Evolutionary conservation across 2,329 filamentous ascomycete species (phyloP).

Genomic region (Aspergillus jensenii): DNA sequence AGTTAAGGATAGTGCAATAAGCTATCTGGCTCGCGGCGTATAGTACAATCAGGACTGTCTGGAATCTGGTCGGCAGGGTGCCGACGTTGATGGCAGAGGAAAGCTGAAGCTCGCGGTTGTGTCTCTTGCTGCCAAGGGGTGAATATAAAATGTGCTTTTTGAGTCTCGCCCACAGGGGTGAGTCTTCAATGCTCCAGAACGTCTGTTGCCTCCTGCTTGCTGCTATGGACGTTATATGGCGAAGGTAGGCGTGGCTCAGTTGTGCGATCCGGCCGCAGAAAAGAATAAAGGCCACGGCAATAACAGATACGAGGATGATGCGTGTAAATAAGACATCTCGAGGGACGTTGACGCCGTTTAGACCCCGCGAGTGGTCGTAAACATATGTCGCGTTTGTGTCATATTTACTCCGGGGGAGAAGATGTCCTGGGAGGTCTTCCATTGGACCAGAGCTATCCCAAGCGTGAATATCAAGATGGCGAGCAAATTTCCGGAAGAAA

Average conservation of each 20-base stretch:
- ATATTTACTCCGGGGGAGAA: constrained; percentile 26
- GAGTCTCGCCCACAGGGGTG: constrained; percentile 40
- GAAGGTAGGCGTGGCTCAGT: constrained; percentile 45
- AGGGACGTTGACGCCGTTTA: constrained; percentile 40
- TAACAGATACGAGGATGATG: constrained; percentile 40
- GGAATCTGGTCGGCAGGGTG: constrained; percentile 76
- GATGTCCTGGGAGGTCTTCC: constrained; percentile 24
- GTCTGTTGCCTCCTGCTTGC: constrained; percentile 40
- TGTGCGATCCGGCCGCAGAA: constrained; percentile 44
- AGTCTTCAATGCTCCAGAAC: constrained; percentile 47
- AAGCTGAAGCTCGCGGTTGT: constrained; percentile 72
- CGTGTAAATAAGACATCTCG: constrained; percentile 40
- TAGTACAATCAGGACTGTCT: constrained; percentile 65
- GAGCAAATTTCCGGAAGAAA: neutral
- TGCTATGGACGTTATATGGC: constrained; percentile 42
- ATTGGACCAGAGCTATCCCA: constrained; percentile 22
- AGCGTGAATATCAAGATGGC: constrained; percentile 1
- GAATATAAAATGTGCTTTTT: constrained; percentile 56
- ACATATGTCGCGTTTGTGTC: constrained; percentile 40
- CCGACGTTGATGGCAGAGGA: constrained; percentile 69
- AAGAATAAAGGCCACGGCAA: constrained; percentile 35
- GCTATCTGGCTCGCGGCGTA: constrained; percentile 74
- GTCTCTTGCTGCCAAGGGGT: constrained; percentile 70
- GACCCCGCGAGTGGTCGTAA: constrained; percentile 41
- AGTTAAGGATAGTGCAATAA: constrained; percentile 61